Conservation (phyloP, 2,329 filamentous ascomycete genomes). For the Tolypocladium nubicola region DNA sequence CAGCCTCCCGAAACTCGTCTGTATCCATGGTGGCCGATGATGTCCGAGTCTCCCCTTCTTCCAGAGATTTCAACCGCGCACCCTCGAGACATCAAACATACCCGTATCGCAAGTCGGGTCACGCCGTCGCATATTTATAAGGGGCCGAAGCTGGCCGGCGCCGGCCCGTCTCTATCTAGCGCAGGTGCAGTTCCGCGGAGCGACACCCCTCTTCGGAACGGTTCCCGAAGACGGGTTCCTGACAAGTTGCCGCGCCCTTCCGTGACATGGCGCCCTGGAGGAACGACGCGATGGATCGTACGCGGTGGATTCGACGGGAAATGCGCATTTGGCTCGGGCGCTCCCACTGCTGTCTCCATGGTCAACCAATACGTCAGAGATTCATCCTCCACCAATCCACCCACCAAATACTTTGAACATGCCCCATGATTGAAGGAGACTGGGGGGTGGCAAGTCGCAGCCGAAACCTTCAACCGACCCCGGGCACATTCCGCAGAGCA, state of each 20-base stretch:
- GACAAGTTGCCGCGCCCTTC: not conserved
- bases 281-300: not conserved
- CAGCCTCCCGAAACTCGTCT: constrained; percentile 66
- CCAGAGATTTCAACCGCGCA: not conserved
- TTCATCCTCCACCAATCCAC: too few species aligned
- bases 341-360: not conserved
- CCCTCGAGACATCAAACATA: not conserved
- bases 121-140: not conserved
- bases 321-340: too few species aligned
- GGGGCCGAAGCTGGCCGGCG: not conserved
- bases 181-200: not conserved
- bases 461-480: not conserved
- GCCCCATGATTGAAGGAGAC: too few species aligned
- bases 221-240: not conserved
- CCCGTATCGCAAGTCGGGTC: not conserved
- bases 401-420: too few species aligned
- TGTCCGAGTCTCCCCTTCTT: not conserved
- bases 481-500: not conserved
- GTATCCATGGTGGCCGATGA: constrained; percentile 54
- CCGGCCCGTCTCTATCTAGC: not conserved
- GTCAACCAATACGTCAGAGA: too few species aligned
- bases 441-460: not conserved
- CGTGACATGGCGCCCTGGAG: not conserved
- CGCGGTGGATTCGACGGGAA: not conserved
- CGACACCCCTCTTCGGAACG: not conserved